Evolutionary conservation across 148 eudicot genomes (phyloP), one percentile per base, ranked within the genome.

Genomic region (Fagopyrum tataricum): DNA sequence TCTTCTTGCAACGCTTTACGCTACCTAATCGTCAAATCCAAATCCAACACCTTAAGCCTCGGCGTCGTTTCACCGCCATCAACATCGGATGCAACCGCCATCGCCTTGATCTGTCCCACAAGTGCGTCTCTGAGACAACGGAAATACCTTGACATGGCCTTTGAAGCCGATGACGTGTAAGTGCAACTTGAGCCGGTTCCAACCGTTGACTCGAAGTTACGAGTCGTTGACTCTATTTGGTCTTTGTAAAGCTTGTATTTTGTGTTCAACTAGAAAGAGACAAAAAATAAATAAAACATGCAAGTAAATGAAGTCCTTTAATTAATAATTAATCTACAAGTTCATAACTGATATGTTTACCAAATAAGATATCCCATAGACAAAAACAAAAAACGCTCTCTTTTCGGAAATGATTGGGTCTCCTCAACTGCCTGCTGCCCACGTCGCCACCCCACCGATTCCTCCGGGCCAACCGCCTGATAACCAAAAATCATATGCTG

Each of bases 71-170:
- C 72, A 24, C 87, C 97, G 13, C 92, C 97, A n/a, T 74, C 97
- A 1, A 0, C 37, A 7, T 20, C 72, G 4, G 3, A 13, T 5
- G 5, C 46, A 15, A 18, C 47, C 0, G 20, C 47, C 13, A 24
- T 31, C 31, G 83, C 88, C 86, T 89, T 96, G 4, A 96, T 86
- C 72, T 92, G 94, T 3, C 58, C 76, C 53, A 89, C 84, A 61
- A 96, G 79, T 41, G 92, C 89, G 73, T 96, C 99, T 74, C 87
- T 88, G 21, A 92, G 58, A 56, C 94, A 81, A 56, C 95, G 80
- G 48, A 92, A 96, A 72, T 96, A 97, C 81, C 90, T 87, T 51
- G 99, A 96, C 99, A 96, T 96, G 47, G 97, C 97, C 83, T 82
- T 87, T 3, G 96, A 88, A 17, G 97, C 99, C 71, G 89, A 80